Evolutionary conservation across 1,139 yeast species (phyloP), one percentile per base, ranked within the genome.

Genomic region (Geotrichum reessii): DNA sequence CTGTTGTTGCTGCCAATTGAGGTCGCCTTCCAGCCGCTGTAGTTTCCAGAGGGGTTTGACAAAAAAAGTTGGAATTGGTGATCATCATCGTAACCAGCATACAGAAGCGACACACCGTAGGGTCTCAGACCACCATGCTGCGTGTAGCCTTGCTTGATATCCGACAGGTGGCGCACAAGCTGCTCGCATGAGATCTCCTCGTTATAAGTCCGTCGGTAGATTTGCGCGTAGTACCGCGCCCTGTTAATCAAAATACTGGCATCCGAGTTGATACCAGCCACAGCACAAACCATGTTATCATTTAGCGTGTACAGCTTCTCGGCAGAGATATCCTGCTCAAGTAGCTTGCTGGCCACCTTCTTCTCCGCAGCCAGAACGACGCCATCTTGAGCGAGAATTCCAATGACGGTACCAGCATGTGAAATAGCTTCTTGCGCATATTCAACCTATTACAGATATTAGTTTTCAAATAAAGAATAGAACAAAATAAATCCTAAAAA

Each of bases 121-220:
- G 99, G 99, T 74, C 99, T 85, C 70, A 93, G 81, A 51, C 99
- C 99, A 70, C 99, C 99, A 71, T 89, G 96, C 74, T 93, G 99
- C 14, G 99, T 95, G 74, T 95, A 95, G 19, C 98, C 97, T 74
- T 95, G 99, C 75, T 93, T 95, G 64, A 89, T 83, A 74, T 95
- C 96, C 75, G 98, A 91, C 64, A 95, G 80, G 65, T 87, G 81
- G 71, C 91, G 88, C 64, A 95, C 97, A 65, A 95, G 81, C 58
- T 86, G 80, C 73, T 92, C 98, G 64, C 95, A 88, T 22, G 97
- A 97, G 58, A 93, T 88, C 65, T 90, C 90, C 73, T 91, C 97
- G 70, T 87, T 87, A 74, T 90, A 95, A 24, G 88, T 82, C 72
- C 87, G 85, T 68, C 92, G 78, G 73, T 93, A 87, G 66, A 81